A percentile compares a stretch with the other conserved stretches of the same genome.
phyloP scores from a whole-genome alignment of 345 rosid genomes.

The Noccaea caerulescens region DNA sequence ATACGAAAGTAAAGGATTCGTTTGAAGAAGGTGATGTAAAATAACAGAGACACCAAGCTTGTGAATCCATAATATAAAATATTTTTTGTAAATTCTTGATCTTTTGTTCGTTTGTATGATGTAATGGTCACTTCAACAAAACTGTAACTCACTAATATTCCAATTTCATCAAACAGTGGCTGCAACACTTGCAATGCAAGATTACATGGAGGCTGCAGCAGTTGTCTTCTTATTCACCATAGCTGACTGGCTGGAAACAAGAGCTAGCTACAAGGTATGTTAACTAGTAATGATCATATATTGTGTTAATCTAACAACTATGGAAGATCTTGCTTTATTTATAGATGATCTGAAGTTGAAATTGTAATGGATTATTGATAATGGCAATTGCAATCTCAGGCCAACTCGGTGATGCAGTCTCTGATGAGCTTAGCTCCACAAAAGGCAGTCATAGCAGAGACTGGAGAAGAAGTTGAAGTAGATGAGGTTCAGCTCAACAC shows the following conservation, averaged over 20 bases:
- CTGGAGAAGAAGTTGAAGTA: constrained; percentile 83
- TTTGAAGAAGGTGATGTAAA: constrained; percentile 18
- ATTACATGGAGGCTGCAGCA: constrained; percentile 79
- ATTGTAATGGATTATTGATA: not conserved
- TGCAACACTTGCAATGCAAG: constrained; percentile 79
- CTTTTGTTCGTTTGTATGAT: not conserved
- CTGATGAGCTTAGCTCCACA: constrained; percentile 84
- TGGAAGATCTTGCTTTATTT: not conserved
- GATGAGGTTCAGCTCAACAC: constrained; percentile 72
- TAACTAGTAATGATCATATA: not conserved
- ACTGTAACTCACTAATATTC: not conserved
- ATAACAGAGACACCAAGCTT: constrained; percentile 12
- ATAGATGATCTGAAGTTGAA: constrained; percentile 3
- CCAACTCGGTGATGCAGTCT: constrained; percentile 77
- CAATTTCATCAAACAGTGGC: constrained; percentile 53
- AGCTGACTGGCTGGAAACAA: constrained; percentile 89
- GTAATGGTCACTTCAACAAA: too few species aligned
- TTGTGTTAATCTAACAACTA: not conserved
- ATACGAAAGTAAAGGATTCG: too few species aligned
- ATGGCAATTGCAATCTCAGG: constrained; percentile 51
- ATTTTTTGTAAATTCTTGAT: not conserved
- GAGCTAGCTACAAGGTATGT: constrained; percentile 88
- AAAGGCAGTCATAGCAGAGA: constrained; percentile 78
- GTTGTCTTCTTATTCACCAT: constrained; percentile 84
- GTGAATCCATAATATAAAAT: not conserved